Conservation (phyloP, 192 early-diverging fungal genomes). For the Mortierella alpina region DNA sequence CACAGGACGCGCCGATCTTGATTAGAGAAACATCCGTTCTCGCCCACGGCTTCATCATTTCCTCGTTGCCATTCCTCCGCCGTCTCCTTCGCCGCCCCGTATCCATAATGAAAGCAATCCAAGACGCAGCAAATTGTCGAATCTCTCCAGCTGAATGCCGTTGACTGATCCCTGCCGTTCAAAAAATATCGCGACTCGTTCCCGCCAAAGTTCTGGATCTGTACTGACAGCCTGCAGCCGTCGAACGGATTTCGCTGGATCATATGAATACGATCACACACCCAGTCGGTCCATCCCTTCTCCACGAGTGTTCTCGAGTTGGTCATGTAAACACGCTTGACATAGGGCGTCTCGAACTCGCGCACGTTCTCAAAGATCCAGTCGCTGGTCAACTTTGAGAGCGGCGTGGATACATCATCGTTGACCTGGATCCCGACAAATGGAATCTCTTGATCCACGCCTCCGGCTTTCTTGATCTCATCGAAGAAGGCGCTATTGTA, state of each 20-base stretch:
- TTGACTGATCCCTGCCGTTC: slow-evolving; percentile 10
- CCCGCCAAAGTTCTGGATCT: slow-evolving; percentile 39
- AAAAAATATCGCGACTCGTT: slow-evolving; percentile 1
- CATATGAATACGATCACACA: slow-evolving; percentile 14
- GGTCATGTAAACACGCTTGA: slow-evolving; percentile 35
- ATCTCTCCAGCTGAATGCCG: slow-evolving; percentile 37
- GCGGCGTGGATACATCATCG: slow-evolving; percentile 12
- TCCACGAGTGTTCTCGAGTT: slow-evolving; percentile 24
- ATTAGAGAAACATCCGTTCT: slow-evolving; percentile 8
- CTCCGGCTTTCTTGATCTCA: slow-evolving; percentile 15
- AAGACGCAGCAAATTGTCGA: slow-evolving; percentile 4
- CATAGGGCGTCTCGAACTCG: slow-evolving; percentile 31
- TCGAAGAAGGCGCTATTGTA: slow-evolving; percentile 12
- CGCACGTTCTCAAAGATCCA: slow-evolving; percentile 30
- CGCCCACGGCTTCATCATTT: slow-evolving; percentile 10
- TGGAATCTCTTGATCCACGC: no score
- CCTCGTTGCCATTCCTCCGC: background rate
- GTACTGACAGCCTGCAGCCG: slow-evolving; percentile 15
- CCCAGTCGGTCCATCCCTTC: slow-evolving; percentile 21
- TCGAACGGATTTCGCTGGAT: background rate
- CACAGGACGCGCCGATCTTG: slow-evolving; percentile 39
- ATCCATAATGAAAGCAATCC: slow-evolving; percentile 31
- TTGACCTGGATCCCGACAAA: slow-evolving; percentile 13
- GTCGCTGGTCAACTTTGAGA: slow-evolving; percentile 3
- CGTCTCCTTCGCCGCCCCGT: background rate